Conservation (phyloP, 1,139 yeast genomes). For the Geotrichum candidum region DNA sequence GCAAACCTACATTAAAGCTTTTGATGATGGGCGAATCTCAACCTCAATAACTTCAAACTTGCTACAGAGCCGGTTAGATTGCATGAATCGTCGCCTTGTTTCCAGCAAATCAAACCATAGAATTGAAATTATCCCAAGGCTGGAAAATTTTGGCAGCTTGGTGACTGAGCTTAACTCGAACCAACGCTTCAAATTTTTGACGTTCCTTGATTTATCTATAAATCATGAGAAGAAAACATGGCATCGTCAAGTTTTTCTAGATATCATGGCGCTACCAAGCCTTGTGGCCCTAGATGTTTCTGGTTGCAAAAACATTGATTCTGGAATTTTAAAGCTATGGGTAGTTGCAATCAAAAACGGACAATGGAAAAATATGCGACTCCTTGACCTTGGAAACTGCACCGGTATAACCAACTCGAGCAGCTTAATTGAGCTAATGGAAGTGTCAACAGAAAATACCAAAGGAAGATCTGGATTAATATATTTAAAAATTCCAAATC, state of each 20-base stretch:
- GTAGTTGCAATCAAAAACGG: conserved; percentile 23
- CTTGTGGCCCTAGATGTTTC: conserved; percentile 26
- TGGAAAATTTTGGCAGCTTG: conserved; percentile 9
- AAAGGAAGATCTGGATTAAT: not conserved
- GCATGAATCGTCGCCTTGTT: conserved; percentile 11
- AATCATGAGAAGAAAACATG: not conserved
- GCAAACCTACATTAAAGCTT: conserved; percentile 5
- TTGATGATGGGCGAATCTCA: not conserved
- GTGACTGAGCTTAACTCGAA: conserved; percentile 12
- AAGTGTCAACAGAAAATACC: not conserved
- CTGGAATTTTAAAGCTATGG: conserved; percentile 22
- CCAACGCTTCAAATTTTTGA: conserved; percentile 15
- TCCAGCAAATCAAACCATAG: conserved; percentile 17
- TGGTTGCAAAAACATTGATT: conserved; percentile 15
- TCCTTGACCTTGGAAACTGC: conserved; percentile 19
- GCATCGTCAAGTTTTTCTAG: conserved; percentile 17
- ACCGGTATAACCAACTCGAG: not conserved
- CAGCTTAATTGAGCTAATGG: conserved; percentile 6
- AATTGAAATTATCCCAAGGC: conserved; percentile 14
- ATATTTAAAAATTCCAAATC: not conserved
- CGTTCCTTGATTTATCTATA: conserved; percentile 22
- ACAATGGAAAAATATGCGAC: conserved; percentile 21
- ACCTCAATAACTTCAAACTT: not conserved
- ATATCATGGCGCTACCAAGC: conserved; percentile 19
- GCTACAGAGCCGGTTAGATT: conserved; percentile 2